Evolutionary conservation across 2,329 filamentous ascomycete species (phyloP).

Genomic region (Pestalotiopsis fici): DNA sequence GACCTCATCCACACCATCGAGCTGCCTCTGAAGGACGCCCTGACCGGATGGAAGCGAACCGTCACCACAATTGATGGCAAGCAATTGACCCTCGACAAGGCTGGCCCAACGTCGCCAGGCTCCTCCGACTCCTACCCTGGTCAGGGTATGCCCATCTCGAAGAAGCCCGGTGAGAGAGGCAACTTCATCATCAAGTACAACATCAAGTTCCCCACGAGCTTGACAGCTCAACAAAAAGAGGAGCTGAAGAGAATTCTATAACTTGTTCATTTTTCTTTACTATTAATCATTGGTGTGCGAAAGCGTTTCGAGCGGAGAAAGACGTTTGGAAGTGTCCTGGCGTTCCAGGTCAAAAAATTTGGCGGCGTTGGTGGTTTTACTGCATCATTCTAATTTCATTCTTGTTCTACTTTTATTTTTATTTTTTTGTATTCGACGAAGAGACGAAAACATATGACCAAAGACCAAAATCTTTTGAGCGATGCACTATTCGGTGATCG

Average conservation of each 20-base stretch:
- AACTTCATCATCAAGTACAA: constrained; percentile 90
- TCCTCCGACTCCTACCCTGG: constrained; percentile 80
- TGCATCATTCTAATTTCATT: neutral
- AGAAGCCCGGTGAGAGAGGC: constrained; percentile 81
- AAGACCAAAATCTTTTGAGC: neutral
- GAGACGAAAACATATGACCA: neutral
- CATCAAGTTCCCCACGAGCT: constrained; percentile 82
- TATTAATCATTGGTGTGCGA: neutral
- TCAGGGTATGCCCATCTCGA: constrained; percentile 92
- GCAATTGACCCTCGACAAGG: constrained; percentile 76
- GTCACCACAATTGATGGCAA: constrained; percentile 92
- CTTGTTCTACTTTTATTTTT: neutral
- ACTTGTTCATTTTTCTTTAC: neutral
- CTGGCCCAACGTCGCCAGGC: constrained; percentile 83
- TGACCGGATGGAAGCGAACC: constrained; percentile 93
- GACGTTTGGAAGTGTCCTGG: neutral
- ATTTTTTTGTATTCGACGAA: neutral
- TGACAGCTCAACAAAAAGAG: constrained; percentile 79
- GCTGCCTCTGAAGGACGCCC: constrained; percentile 85
- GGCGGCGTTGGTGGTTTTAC: neutral
- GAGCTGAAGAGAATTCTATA: constrained; percentile 78
- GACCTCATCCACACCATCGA: constrained; percentile 79
- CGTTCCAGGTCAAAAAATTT: neutral
- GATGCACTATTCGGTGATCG: neutral
- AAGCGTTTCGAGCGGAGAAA: neutral